Base-by-base conservation (phyloP, 2,329 filamentous ascomycete species). In the Rutstroemia sp. region DNA sequence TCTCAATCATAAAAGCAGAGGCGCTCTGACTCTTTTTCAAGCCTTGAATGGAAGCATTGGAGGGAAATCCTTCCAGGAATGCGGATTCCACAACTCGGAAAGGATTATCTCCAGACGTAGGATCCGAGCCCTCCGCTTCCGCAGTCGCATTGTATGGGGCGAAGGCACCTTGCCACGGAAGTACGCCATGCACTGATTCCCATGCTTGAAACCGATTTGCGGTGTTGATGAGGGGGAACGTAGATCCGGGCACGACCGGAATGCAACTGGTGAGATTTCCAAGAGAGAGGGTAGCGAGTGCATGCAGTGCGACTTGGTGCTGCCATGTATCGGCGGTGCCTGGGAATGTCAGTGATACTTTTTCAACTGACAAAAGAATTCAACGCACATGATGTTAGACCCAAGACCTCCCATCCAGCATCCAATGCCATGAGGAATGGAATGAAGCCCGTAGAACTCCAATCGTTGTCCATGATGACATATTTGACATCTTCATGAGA, bases 211-310 rank as follows among this genome's bases (percentile, higher is more conserved):
- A 74, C 0, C 73, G 68, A 41, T 71, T 65, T 0, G 73, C 72
- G 0, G 74, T 78, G 59, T 76, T 75, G 42, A 78, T 65, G 10
- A 79, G 65, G 0, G 76, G 77, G 58, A 73, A 77, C 59, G 76
- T 68, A 51, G 74, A 63, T 10, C 76, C 76, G 27, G 73, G 69
- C 58, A 75, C 71, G 2, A 78, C 76, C 0, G 76, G 76, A 39
- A 79, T 75, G 59, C 76, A 78, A 47, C 67, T 69, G 1, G 54
- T 51, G 8, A 78, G 62, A 51, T 73, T 73, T 14, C 76, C 76
- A 12, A 73, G 63, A 62, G 78, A 75, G 0, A 79, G 69, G 2
- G 72, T 73, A 2, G 75, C 74, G 1, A 79, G 67, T 2, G 71
- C 76, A 56, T 79, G 76, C 1, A 75, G 65, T 23, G 73, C 74